These are phyloP conservation scores for Urochloa ruziziensis DNA, from an alignment of 176 grass and related monocot species.

Conservation along the genomic window DNA sequence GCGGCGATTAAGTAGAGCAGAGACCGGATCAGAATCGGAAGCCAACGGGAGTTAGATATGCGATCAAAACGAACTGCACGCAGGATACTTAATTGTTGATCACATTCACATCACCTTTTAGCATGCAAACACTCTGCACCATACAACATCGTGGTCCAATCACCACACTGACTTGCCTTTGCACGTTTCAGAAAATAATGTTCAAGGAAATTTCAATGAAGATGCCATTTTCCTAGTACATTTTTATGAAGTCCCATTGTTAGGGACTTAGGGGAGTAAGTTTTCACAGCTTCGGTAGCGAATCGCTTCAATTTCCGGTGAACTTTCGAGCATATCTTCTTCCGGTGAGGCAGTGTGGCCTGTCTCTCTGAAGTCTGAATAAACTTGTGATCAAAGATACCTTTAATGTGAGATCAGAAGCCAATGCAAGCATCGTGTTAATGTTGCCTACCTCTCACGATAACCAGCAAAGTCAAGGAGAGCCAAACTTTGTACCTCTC, in stretches of 20 bases:
- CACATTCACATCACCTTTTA: no score
- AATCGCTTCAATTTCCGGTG: neutral
- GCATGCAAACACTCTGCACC: no score
- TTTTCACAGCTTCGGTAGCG: neutral
- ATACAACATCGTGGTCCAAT: no score
- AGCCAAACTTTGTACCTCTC: neutral
- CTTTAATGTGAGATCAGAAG: constrained; percentile 10
- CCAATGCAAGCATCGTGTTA: constrained; percentile 33
- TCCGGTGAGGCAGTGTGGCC: neutral
- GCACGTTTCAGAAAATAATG: no score
- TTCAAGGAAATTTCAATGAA: neutral
- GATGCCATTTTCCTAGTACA: neutral
- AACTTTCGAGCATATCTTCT: neutral
- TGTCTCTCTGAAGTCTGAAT: neutral
- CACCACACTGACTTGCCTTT: no score
- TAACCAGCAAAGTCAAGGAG: constrained; percentile 19
- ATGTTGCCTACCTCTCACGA: constrained; percentile 19
- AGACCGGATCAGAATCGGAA: no score
- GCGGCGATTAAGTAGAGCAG: no score
- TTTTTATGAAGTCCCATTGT: neutral
- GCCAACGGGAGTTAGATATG: no score
- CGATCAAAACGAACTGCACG: no score
- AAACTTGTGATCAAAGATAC: constrained; percentile 19
- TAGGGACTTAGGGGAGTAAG: neutral
- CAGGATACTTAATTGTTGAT: no score